These are phyloP conservation scores for Aureobasidium vineae DNA, from an alignment of 2,329 filamentous ascomycete species.

Conservation along the genomic window DNA sequence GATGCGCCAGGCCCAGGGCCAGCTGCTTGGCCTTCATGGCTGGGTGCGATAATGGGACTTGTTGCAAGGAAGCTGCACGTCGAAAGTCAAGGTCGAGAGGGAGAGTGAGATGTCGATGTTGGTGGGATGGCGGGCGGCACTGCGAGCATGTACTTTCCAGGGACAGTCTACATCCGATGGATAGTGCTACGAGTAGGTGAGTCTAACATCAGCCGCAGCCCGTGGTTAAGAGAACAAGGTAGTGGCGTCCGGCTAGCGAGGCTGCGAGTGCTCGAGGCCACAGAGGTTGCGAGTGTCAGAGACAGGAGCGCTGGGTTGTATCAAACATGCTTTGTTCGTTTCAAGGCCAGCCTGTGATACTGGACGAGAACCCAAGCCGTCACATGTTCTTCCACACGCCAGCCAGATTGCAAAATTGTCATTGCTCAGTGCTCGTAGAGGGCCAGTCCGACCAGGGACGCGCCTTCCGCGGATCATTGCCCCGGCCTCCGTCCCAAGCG, in stretches of 20 bases:
- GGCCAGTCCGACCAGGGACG: background rate
- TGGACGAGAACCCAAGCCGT: background rate
- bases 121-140: background rate
- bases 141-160: background rate
- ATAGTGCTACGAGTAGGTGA: background rate
- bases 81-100: background rate
- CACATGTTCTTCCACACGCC: conserved; percentile 1
- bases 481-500: background rate
- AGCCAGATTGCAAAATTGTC: conserved; percentile 14
- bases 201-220: conserved; percentile 14
- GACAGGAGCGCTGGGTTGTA: background rate
- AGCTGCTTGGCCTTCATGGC: conserved; percentile 20
- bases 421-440: background rate
- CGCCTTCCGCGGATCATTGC: conserved; percentile 8
- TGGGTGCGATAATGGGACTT: background rate
- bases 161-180: too few relatives aligned
- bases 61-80: too few relatives aligned
- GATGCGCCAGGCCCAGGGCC: conserved; percentile 21
- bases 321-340: conserved; percentile 9
- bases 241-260: background rate
- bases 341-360: conserved; percentile 13
- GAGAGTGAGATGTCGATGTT: background rate
- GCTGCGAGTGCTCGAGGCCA: too few relatives aligned
- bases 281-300: too few relatives aligned
- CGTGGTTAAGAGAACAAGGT: background rate